A percentile compares a stretch with the other conserved stretches of the same genome.
Evolutionary conservation across 805 yeast species (phyloP).

Genomic region (Candida sithepensis): DNA sequence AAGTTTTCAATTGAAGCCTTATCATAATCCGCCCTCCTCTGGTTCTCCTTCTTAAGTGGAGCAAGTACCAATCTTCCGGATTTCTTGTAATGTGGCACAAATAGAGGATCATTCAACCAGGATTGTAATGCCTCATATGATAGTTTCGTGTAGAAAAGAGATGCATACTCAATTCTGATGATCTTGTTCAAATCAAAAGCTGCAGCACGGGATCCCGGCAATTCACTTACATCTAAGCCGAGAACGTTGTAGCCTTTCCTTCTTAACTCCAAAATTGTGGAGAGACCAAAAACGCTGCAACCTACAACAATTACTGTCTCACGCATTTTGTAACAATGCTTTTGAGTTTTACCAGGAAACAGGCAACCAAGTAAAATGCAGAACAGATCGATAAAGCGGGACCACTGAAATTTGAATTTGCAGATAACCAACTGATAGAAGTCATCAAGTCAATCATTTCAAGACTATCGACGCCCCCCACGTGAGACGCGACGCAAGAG

Average conservation of each 20-base stretch:
- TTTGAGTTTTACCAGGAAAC: too few relatives aligned
- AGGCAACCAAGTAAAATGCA: too few relatives aligned
- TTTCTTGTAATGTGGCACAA: conserved; percentile 17
- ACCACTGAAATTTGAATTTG: too few relatives aligned
- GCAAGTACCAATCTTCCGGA: conserved; percentile 30
- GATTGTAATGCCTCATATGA: conserved; percentile 28
- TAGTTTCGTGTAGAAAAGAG: conserved; percentile 24
- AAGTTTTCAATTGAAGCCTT: conserved; percentile 22
- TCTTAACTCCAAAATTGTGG: conserved; percentile 28
- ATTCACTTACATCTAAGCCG: conserved; percentile 25
- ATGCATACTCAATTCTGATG: conserved; percentile 31
- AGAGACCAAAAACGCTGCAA: conserved; percentile 35
- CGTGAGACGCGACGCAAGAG: not conserved
- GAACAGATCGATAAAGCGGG: too few relatives aligned
- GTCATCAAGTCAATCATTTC: not conserved
- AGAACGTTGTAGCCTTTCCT: conserved; percentile 15
- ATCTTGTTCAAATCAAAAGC: conserved; percentile 33
- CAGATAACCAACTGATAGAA: not conserved
- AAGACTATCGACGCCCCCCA: not conserved
- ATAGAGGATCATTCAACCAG: conserved; percentile 29
- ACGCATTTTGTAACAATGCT: too few relatives aligned
- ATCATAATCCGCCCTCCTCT: conserved; percentile 26
- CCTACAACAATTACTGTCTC: conserved; percentile 23
- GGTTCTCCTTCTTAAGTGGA: conserved; percentile 20
- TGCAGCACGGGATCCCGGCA: conserved; percentile 33